Evolutionary conservation across 2,329 filamentous ascomycete species (phyloP), one percentile per base, ranked within the genome.

Genomic region (Ophiocordyceps camponoti-rufipedis): DNA sequence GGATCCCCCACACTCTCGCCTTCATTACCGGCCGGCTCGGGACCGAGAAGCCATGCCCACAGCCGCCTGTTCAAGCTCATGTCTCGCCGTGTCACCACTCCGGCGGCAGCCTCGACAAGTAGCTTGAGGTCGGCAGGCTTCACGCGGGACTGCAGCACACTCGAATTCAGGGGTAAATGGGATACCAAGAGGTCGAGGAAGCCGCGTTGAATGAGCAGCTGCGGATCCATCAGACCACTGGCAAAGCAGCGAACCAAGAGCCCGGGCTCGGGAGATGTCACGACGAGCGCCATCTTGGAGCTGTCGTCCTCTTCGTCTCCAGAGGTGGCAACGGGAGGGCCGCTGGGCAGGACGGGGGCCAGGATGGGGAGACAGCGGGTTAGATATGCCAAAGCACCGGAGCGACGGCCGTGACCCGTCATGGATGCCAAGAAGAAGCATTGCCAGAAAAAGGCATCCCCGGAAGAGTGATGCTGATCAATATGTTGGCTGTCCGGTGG

Each of bases 41-140:
- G 88, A 0, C 91, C 91, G 2, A 98, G 70, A 49, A 96, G 80
- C 91, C 91, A 98, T 41, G 84, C 78, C 87, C 89, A 96, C n/a
- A 98, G 66, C 35, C 91, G 77, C 53, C 91, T 72, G 59, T 98
- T 98, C 43, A 98, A 67, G 57, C 89, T 94, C 91, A 98, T 98
- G 51, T 98, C 91, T 62, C 88, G 78, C 44, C 91, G 75, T 18
- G 80, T 80, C 1, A 96, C 86, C 18, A 98, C 88, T 1, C 84
- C 80, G n/a, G 80, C 79, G 6, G 89, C 88, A 14, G 89, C 85
- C 47, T 79, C 74, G 31, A 95, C 72, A 2, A 98, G 70, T 2
- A 85, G 74, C 56, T 94, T 81, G 16, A 95, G 68, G 56, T 98
- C 93, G 32, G 74, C 72, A 6, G 72, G 59, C 48, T 82, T 82